These are phyloP conservation scores for Xanthoparmelia taractica DNA, from an alignment of 495 filamentous ascomycete species.

Conservation along the genomic window DNA sequence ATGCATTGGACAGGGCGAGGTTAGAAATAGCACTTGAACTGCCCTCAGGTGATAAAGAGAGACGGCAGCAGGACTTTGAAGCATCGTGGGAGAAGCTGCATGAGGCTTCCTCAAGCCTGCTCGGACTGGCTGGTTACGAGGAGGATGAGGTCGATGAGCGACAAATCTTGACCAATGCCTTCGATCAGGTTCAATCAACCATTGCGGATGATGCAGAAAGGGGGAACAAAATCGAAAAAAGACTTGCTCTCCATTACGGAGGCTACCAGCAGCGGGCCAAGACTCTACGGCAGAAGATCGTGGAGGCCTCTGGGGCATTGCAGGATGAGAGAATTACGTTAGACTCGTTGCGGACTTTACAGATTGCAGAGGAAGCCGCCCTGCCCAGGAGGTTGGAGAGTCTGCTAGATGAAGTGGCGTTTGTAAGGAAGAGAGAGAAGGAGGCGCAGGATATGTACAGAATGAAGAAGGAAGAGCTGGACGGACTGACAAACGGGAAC, in stretches of 20 bases:
- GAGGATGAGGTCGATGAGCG: slow-evolving; percentile 61
- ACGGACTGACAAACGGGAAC: slow-evolving; percentile 40
- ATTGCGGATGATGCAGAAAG: slow-evolving; percentile 65
- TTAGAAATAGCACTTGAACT: slow-evolving; percentile 69
- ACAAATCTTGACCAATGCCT: slow-evolving; percentile 52
- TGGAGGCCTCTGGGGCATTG: slow-evolving; percentile 69
- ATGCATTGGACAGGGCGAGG: slow-evolving; percentile 61
- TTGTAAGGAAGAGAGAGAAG: slow-evolving; percentile 73
- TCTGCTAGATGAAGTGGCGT: slow-evolving; percentile 73
- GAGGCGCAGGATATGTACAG: slow-evolving; percentile 87
- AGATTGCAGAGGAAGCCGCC: slow-evolving; percentile 69
- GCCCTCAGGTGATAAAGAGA: slow-evolving; percentile 36
- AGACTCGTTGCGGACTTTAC: slow-evolving; percentile 65
- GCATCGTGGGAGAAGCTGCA: slow-evolving; percentile 60
- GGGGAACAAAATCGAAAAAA: slow-evolving; percentile 85
- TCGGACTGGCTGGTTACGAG: slow-evolving; percentile 69
- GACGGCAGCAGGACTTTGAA: slow-evolving; percentile 54
- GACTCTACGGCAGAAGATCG: slow-evolving; percentile 68
- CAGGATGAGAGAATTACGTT: slow-evolving; percentile 64
- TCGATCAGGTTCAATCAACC: slow-evolving; percentile 61
- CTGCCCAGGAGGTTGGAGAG: slow-evolving; percentile 63
- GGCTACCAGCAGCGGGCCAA: slow-evolving; percentile 87
- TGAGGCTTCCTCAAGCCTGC: slow-evolving; percentile 46
- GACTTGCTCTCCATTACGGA: slow-evolving; percentile 76
- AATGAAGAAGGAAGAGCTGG: slow-evolving; percentile 67